Evolutionary conservation across 1,284 basidiomycete genomes (phyloP).

Genomic region (Ganoderma lingzhi): DNA sequence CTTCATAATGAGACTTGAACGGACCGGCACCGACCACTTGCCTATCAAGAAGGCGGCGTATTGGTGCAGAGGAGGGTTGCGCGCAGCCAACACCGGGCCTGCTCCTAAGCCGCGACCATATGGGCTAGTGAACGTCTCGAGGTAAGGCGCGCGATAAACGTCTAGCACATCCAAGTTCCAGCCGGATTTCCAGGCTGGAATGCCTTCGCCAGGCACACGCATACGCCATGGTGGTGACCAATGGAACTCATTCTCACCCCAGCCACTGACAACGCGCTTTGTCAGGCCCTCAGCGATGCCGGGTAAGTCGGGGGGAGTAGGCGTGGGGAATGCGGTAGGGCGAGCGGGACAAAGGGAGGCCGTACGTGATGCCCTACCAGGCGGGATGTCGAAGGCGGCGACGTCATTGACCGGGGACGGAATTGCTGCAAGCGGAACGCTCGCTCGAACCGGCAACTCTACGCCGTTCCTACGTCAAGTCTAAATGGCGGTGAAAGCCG

Average conservation of each 20-base stretch:
- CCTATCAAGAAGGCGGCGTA: constrained; percentile 17
- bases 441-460: constrained; percentile 33
- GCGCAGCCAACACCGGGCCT: neutral
- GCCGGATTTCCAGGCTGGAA: constrained; percentile 9
- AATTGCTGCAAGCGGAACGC: constrained; percentile 16
- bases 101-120: constrained; percentile 8
- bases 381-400: constrained; percentile 1
- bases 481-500: constrained; percentile 32
- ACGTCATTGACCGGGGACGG: constrained; percentile 15
- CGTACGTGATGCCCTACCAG: constrained; percentile 1
- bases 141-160: neutral
- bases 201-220: constrained; percentile 27
- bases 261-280: constrained; percentile 9
- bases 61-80: neutral
- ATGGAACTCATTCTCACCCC: constrained; percentile 18
- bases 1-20: neutral
- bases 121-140: constrained; percentile 1
- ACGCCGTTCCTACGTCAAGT: constrained; percentile 27
- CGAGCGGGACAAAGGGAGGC: constrained; percentile 21
- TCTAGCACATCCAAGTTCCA: constrained; percentile 6
- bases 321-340: constrained; percentile 16
- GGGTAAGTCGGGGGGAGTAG: constrained; percentile 22
- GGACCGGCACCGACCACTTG: constrained; percentile 11
- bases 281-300: constrained; percentile 14
- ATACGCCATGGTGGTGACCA: constrained; percentile 3